Evolutionary conservation across 2,329 filamentous ascomycete genomes (phyloP).

Genomic region (Purpureocillium takamizusanense): DNA sequence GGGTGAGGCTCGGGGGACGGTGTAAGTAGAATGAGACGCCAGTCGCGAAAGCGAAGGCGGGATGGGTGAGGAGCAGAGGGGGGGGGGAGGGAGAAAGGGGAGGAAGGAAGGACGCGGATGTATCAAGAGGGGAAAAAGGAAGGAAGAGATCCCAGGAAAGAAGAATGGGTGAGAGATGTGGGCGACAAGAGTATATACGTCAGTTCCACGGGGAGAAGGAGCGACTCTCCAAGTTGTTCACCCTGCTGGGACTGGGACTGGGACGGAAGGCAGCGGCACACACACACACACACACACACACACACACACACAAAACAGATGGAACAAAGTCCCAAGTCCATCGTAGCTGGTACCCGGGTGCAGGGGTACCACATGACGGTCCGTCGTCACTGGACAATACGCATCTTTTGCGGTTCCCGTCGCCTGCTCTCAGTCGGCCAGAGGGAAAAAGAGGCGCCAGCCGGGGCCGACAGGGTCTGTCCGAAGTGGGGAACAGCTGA

Average conservation of each 20-base stretch:
- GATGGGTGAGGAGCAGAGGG: not conserved
- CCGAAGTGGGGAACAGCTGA: constrained; percentile 6
- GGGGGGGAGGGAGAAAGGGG: not conserved
- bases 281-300: no score
- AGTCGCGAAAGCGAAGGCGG: no score
- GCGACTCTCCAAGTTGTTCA: no score
- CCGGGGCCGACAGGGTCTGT: constrained; percentile 1
- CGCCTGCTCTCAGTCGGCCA: no score
- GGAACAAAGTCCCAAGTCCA: no score
- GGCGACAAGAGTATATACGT: not conserved
- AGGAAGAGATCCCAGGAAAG: not conserved
- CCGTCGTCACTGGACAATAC: constrained; percentile 2
- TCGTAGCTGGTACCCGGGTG: no score
- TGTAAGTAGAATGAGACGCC: not conserved
- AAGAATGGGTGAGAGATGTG: not conserved
- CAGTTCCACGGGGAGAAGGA: not conserved
- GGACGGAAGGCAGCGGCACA: no score
- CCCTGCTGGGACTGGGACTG: no score
- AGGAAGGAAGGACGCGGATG: not conserved
- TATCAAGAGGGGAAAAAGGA: not conserved
- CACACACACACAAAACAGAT: no score
- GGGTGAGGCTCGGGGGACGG: not conserved
- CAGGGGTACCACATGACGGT: no score
- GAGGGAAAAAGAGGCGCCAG: not conserved
- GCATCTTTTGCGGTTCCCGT: not conserved